Percentiles rank a stretch among this genome's conserved stretches.
Conservation (phyloP, 2,329 filamentous ascomycete genomes). For the Colletotrichum trifolii region DNA sequence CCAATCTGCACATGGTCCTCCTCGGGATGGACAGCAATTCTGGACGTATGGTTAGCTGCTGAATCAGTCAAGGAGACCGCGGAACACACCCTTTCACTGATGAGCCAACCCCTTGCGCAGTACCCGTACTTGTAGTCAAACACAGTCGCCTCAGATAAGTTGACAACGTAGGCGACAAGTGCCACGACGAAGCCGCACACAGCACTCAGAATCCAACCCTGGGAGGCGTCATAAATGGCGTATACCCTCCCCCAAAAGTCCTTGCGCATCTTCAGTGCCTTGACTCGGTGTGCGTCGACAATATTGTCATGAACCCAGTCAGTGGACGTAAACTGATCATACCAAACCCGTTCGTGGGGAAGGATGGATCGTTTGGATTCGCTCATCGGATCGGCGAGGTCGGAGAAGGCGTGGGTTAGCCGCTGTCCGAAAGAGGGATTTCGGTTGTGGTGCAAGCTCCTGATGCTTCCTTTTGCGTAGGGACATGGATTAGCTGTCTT, state of each 20-base stretch:
- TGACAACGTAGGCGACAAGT: constrained; percentile 86
- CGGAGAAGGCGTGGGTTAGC: constrained; percentile 70
- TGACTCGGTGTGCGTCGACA: constrained; percentile 89
- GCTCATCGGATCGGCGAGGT: constrained; percentile 66
- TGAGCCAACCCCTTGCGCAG: constrained; percentile 77
- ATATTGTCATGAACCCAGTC: constrained; percentile 99
- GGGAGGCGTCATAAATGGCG: constrained; percentile 84
- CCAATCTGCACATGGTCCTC: constrained; percentile 66
- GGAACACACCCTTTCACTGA: constrained; percentile 71
- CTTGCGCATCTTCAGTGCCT: constrained; percentile 82
- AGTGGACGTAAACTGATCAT: constrained; percentile 97
- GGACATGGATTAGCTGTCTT: constrained; percentile 17
- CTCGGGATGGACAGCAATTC: constrained; percentile 63
- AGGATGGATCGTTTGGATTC: constrained; percentile 75
- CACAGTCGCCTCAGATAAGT: constrained; percentile 84
- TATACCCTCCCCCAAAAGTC: constrained; percentile 85
- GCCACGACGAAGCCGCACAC: constrained; percentile 90
- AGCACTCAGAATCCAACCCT: constrained; percentile 94
- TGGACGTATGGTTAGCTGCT: constrained; percentile 40
- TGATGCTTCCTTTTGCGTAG: constrained; percentile 48
- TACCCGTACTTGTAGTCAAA: constrained; percentile 95
- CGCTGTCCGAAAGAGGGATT: constrained; percentile 70
- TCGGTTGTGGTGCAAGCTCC: constrained; percentile 63
- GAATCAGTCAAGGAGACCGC: too few relatives aligned
- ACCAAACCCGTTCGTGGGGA: constrained; percentile 92